phyloP scores from a whole-genome alignment of 2,329 filamentous ascomycete species.

The Pezicula rhizophila region DNA sequence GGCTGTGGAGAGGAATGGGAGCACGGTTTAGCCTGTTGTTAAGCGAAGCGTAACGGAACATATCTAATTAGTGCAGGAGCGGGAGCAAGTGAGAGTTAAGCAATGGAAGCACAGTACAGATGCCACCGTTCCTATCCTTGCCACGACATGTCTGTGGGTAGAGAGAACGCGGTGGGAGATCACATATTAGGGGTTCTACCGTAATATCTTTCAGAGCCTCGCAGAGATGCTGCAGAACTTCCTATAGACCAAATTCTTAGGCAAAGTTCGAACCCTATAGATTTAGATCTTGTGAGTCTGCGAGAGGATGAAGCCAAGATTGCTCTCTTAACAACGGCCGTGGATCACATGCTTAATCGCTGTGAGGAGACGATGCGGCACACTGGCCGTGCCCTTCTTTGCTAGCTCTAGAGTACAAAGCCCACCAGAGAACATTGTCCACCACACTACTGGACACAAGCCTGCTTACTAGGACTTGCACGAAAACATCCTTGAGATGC shows the following conservation, averaged over 20 bases:
- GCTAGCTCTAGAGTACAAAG: constrained; percentile 6
- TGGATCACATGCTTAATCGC: constrained; percentile 8
- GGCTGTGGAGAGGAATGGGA: too few species aligned
- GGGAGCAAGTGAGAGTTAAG: too few species aligned
- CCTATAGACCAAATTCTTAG: constrained; percentile 1
- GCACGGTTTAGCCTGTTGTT: too few species aligned
- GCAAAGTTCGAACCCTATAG: constrained; percentile 1
- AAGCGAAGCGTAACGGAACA: too few species aligned
- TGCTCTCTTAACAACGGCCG: constrained; percentile 4
- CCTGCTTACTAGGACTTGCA: too few species aligned
- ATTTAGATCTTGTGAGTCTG: constrained; percentile 2
- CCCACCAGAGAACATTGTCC: too few species aligned
- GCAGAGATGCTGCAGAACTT: not conserved
- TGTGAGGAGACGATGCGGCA: constrained; percentile 10
- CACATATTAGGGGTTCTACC: not conserved
- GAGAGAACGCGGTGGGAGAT: not conserved
- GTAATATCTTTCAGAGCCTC: not conserved
- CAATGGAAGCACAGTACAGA: too few species aligned
- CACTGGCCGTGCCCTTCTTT: constrained; percentile 7
- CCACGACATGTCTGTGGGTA: not conserved
- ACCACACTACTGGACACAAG: too few species aligned
- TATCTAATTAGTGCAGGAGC: too few species aligned
- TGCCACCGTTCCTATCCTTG: too few species aligned
- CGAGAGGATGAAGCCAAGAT: constrained; percentile 4
- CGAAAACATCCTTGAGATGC: too few species aligned